Evolutionary conservation across 2,329 filamentous ascomycete species (phyloP).

Genomic region (Sclerotinia trifoliorum): DNA sequence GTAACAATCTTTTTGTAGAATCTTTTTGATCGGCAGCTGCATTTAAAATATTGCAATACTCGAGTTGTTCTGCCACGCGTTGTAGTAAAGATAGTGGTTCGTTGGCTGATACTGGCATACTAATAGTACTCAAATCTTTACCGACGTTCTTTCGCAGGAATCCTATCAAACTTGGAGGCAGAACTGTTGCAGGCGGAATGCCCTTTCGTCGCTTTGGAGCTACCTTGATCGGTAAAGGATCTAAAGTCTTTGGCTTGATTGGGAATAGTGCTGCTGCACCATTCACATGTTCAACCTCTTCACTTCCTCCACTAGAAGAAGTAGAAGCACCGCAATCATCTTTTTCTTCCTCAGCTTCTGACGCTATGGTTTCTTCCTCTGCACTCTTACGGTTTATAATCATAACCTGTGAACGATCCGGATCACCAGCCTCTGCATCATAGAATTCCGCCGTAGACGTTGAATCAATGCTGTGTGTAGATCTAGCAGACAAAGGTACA

Average conservation of each 20-base stretch:
- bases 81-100: conserved; percentile 88
- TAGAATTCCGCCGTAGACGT: conserved; percentile 87
- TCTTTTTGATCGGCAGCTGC: conserved; percentile 63
- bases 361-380: conserved; percentile 56
- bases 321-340: conserved; percentile 54
- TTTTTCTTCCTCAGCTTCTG: conserved; percentile 54
- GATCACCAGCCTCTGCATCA: conserved; percentile 72
- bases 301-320: conserved; percentile 58
- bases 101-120: conserved; percentile 96
- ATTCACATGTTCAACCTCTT: conserved; percentile 45
- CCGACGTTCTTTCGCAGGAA: conserved; percentile 97
- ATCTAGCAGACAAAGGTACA: conserved; percentile 49
- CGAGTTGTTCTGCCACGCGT: conserved; percentile 82
- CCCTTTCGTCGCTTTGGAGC: conserved; percentile 64
- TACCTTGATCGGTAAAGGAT: conserved; percentile 71
- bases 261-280: conserved; percentile 75
- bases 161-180: conserved; percentile 86
- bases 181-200: conserved; percentile 70
- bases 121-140: conserved; percentile 94
- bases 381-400: conserved; percentile 73
- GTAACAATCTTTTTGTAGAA: conserved; percentile 69
- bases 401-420: conserved; percentile 63
- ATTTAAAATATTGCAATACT: conserved; percentile 85
- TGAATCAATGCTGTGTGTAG: conserved; percentile 72
- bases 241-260: conserved; percentile 68